Conservation (phyloP, 2,329 filamentous ascomycete genomes). For the Aotearoamyces nothofagi region DNA sequence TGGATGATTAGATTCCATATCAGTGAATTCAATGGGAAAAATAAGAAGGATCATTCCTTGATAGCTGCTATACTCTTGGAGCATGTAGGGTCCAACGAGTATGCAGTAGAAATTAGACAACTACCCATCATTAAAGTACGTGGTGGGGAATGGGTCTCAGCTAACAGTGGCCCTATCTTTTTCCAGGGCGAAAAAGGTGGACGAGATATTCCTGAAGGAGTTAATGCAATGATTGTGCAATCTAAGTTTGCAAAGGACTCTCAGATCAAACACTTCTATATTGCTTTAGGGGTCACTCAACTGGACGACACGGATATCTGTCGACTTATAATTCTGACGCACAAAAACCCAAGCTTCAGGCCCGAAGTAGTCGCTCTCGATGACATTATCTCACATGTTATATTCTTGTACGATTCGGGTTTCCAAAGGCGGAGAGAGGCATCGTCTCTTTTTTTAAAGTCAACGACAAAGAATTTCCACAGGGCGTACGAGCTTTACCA, state of each 20-base stretch:
- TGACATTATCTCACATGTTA: not conserved
- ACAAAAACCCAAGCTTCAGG: not conserved
- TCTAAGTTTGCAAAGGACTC: not conserved
- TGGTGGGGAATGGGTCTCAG: constrained; percentile 1
- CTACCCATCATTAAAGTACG: constrained; percentile 1
- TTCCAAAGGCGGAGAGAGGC: not conserved
- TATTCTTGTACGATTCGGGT: not conserved
- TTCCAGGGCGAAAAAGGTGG: not conserved
- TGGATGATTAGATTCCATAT: not conserved
- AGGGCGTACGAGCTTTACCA: no score
- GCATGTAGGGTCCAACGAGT: not conserved
- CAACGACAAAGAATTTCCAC: no score
- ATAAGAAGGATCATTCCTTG: not conserved
- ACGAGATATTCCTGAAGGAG: not conserved
- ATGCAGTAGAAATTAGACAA: not conserved
- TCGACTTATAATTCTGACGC: not conserved
- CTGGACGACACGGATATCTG: not conserved
- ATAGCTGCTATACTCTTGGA: not conserved
- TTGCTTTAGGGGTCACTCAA: not conserved
- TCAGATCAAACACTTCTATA: not conserved
- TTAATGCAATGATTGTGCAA: not conserved
- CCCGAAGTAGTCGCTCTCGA: not conserved
- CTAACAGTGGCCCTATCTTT: not conserved
- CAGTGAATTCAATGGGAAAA: not conserved
- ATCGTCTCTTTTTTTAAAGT: not conserved